phyloP scores from a whole-genome alignment of 2,329 filamentous ascomycete species.

The Calonectria multiphialidica region DNA sequence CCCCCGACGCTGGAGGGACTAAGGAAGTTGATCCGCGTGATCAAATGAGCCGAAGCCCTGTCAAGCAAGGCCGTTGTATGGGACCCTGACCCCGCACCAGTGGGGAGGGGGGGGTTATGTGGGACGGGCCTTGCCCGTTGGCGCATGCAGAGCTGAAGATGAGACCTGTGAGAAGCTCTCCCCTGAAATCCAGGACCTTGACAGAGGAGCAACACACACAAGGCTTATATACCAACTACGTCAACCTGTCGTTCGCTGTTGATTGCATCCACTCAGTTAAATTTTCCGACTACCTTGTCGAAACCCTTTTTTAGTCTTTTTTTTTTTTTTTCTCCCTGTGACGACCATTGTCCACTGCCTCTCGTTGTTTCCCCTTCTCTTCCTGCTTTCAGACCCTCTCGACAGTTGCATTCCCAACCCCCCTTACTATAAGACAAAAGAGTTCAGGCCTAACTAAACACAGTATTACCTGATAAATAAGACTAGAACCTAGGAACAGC shows the following conservation, averaged over 20 bases:
- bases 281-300: too few relatives aligned
- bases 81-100: neutral
- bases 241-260: neutral
- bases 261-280: too few relatives aligned
- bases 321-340: too few relatives aligned
- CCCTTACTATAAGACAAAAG: too few relatives aligned
- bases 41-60: neutral
- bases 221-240: neutral
- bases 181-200: neutral
- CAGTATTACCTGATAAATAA: too few relatives aligned
- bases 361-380: neutral
- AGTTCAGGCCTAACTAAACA: too few relatives aligned
- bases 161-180: slow-evolving; percentile 3
- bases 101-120: neutral
- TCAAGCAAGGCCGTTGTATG: neutral
- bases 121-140: neutral
- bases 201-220: neutral
- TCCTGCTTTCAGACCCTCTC: neutral
- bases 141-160: neutral
- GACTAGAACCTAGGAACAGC: too few relatives aligned
- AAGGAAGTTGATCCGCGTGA: neutral
- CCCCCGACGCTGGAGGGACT: neutral
- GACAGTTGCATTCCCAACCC: too few relatives aligned
- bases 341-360: neutral
- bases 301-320: too few relatives aligned